A percentile compares a stretch with the other conserved stretches of the same genome.
Conservation (phyloP, 1,139 yeast species). For the Zygosaccharomyces sapae region DNA sequence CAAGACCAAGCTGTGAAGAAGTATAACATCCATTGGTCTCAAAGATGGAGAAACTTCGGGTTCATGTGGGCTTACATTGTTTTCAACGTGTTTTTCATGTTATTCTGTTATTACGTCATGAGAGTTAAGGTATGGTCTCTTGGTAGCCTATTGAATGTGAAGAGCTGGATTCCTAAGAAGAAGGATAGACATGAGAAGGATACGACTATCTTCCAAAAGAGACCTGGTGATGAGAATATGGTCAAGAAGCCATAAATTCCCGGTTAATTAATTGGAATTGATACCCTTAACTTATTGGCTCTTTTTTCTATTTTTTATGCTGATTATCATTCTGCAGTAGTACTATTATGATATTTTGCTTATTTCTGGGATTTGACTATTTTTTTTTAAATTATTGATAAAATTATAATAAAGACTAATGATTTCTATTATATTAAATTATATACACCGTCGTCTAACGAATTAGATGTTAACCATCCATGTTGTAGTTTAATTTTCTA, state of each 20-base stretch:
- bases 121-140: constrained; percentile 36
- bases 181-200: constrained; percentile 44
- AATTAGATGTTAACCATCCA: no score
- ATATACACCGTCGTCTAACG: no score
- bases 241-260: constrained; percentile 27
- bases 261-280: no score
- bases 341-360: no score
- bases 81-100: constrained; percentile 46
- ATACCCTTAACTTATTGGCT: no score
- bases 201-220: constrained; percentile 38
- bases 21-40: constrained; percentile 38
- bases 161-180: constrained; percentile 37
- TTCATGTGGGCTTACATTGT: constrained; percentile 48
- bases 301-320: no score
- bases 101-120: constrained; percentile 38
- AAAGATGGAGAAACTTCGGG: constrained; percentile 61
- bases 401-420: no score
- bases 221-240: constrained; percentile 38
- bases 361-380: no score
- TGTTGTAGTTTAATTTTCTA: no score
- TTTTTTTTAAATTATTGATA: no score
- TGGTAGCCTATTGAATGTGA: constrained; percentile 31
- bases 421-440: no score
- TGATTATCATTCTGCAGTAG: no score
- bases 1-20: constrained; percentile 45